Conservation (phyloP, 2,329 filamentous ascomycete genomes). For the Scopulariopsis brevicaulis region DNA sequence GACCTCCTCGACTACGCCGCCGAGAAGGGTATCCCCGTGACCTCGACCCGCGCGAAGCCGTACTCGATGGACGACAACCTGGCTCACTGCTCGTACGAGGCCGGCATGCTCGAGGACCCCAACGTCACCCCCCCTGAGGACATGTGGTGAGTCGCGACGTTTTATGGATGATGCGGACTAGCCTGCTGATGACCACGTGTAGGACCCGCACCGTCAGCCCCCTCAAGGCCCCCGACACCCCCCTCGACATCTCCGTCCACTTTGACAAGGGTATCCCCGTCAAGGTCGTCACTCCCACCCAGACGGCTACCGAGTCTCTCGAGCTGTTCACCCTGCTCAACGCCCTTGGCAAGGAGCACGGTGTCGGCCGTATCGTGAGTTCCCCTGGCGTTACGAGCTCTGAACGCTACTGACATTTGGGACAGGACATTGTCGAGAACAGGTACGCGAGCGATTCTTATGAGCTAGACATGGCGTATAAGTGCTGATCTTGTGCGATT, state of each 20-base stretch:
- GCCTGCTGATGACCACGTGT: constrained; percentile 7
- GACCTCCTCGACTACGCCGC: constrained; percentile 56
- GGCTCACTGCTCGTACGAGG: constrained; percentile 72
- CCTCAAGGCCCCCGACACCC: constrained; percentile 50
- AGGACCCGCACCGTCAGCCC: constrained; percentile 35
- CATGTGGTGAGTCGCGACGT: constrained; percentile 51
- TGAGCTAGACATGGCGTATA: not conserved
- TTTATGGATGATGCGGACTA: not conserved
- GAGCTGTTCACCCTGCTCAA: constrained; percentile 56
- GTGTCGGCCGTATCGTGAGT: constrained; percentile 53
- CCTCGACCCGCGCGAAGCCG: constrained; percentile 60
- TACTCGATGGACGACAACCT: constrained; percentile 40
- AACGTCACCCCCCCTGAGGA: constrained; percentile 49
- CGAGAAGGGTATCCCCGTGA: constrained; percentile 49
- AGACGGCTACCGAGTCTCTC: constrained; percentile 49
- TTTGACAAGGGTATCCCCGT: constrained; percentile 58
- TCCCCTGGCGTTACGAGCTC: constrained; percentile 17
- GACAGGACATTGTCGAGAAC: constrained; percentile 35
- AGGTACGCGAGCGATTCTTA: constrained; percentile 9
- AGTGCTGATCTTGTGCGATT: not conserved
- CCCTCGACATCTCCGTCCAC: constrained; percentile 51
- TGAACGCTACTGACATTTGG: not conserved
- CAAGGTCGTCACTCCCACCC: constrained; percentile 44
- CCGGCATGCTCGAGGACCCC: constrained; percentile 56
- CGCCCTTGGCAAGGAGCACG: constrained; percentile 50